Evolutionary conservation across 2,329 filamentous ascomycete species (phyloP).

Genomic region (Colletotrichum simmondsii): DNA sequence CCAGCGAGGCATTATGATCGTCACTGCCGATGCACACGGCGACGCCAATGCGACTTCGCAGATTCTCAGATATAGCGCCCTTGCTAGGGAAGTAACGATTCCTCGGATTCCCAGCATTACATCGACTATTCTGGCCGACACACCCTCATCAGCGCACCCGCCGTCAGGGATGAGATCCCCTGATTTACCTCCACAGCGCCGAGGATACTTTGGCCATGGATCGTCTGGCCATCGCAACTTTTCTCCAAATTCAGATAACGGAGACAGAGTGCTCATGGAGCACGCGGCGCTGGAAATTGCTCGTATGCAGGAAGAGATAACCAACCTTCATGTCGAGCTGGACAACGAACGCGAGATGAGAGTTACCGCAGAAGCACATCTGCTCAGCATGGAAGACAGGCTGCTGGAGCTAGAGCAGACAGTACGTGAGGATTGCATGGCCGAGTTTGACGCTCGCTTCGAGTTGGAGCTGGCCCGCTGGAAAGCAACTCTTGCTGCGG

Average conservation of each 20-base stretch:
- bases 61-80: constrained; percentile 91
- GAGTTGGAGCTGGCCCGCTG: constrained; percentile 82
- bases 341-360: constrained; percentile 77
- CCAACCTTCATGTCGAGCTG: constrained; percentile 76
- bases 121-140: constrained; percentile 69
- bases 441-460: constrained; percentile 84
- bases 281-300: constrained; percentile 84
- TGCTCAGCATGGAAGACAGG: constrained; percentile 75
- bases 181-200: constrained; percentile 15
- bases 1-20: constrained; percentile 94
- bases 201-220: constrained; percentile 28
- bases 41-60: constrained; percentile 98
- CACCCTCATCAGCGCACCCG: constrained; percentile 38
- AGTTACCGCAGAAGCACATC: constrained; percentile 77
- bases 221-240: constrained; percentile 49
- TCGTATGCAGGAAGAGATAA: constrained; percentile 81
- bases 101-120: constrained; percentile 87
- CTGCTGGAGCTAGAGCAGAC: constrained; percentile 79
- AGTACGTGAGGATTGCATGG: constrained; percentile 88
- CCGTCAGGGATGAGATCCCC: constrained; percentile 37
- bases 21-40: constrained; percentile 90
- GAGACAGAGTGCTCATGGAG: constrained; percentile 80
- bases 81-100: constrained; percentile 92
- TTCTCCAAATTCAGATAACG: constrained; percentile 52
- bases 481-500: constrained; percentile 81